phyloP scores from a whole-genome alignment of 805 yeast genomes.

The Teunomyces cretensis region DNA sequence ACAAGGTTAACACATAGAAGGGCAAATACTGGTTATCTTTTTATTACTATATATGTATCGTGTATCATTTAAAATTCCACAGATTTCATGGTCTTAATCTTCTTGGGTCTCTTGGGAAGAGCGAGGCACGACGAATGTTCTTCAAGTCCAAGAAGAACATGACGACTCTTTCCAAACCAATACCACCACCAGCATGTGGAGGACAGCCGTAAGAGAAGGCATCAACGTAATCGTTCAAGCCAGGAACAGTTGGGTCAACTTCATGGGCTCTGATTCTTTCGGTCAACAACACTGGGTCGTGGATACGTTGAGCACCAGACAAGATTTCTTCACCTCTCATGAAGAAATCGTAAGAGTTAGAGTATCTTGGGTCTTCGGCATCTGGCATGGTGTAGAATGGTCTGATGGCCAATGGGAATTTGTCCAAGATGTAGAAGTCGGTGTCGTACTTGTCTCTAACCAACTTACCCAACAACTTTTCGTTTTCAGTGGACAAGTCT shows the following conservation, averaged over 20 bases:
- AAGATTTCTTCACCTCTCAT: conserved; percentile 99
- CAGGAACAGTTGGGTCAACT: conserved; percentile 76
- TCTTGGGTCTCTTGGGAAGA: conserved; percentile 98
- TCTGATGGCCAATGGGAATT: conserved; percentile 94
- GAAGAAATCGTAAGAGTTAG: conserved; percentile 98
- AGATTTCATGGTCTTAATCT: conserved; percentile 74
- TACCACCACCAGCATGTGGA: conserved; percentile 99
- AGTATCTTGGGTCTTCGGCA: conserved; percentile 84
- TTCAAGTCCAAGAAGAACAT: conserved; percentile 97
- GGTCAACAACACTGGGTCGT: conserved; percentile 79
- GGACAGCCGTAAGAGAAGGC: conserved; percentile 95
- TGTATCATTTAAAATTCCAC: background rate
- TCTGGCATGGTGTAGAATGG: conserved; percentile 99
- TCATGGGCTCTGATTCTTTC: conserved; percentile 83
- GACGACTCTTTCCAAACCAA: conserved; percentile 96
- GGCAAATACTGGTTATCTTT: background rate
- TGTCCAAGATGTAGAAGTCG: conserved; percentile 96
- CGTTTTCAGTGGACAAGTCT: conserved; percentile 92
- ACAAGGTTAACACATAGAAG: no score
- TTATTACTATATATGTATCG: background rate
- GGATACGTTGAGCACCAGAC: conserved; percentile 99
- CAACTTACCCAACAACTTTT: conserved; percentile 85
- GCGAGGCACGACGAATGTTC: conserved; percentile 96
- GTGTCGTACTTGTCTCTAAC: conserved; percentile 94
- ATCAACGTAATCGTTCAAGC: conserved; percentile 86